A percentile compares a stretch with the other conserved stretches of the same genome.
Evolutionary conservation across 2,329 filamentous ascomycete genomes (phyloP).

Genomic region (Talaromyces sp.): DNA sequence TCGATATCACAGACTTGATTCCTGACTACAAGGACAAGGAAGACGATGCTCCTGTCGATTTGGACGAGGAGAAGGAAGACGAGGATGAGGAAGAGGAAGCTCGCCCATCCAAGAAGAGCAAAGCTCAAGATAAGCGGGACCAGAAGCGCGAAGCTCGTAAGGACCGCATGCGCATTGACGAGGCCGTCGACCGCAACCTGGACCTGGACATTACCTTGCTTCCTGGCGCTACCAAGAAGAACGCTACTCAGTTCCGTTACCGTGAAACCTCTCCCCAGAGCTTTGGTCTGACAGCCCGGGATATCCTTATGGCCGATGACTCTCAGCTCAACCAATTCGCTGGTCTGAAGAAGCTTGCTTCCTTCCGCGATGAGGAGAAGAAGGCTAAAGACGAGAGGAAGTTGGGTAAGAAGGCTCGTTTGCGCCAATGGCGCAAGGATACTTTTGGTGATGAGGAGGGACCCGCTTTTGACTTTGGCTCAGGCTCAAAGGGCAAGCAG

Average conservation of each 20-base stretch:
- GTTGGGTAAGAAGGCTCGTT: conserved; percentile 86
- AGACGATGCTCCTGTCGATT: conserved; percentile 62
- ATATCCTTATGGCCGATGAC: conserved; percentile 91
- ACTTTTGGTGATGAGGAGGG: conserved; percentile 66
- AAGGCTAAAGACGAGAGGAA: conserved; percentile 86
- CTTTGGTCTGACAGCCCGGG: conserved; percentile 84
- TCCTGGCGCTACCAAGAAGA: conserved; percentile 56
- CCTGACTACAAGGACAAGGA: conserved; percentile 90
- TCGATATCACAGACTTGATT: conserved; percentile 90
- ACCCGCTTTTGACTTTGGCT: conserved; percentile 36
- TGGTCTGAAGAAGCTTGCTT: conserved; percentile 90
- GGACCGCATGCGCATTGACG: conserved; percentile 81
- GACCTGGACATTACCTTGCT: conserved; percentile 70
- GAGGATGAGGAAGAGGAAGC: conserved; percentile 40
- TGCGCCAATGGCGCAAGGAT: conserved; percentile 81
- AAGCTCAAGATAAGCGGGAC: conserved; percentile 55
- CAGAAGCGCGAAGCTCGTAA: conserved; percentile 74
- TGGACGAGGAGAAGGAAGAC: conserved; percentile 61
- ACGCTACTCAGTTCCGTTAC: conserved; percentile 73
- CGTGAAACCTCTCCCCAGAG: conserved; percentile 88
- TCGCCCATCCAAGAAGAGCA: conserved; percentile 54
- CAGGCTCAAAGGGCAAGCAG: conserved; percentile 25
- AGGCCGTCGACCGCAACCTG: conserved; percentile 79
- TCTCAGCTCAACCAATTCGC: conserved; percentile 84
- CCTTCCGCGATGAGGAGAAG: conserved; percentile 85